Conservation (phyloP, 1,139 yeast genomes). For the Magnusiomyces fungicola region DNA sequence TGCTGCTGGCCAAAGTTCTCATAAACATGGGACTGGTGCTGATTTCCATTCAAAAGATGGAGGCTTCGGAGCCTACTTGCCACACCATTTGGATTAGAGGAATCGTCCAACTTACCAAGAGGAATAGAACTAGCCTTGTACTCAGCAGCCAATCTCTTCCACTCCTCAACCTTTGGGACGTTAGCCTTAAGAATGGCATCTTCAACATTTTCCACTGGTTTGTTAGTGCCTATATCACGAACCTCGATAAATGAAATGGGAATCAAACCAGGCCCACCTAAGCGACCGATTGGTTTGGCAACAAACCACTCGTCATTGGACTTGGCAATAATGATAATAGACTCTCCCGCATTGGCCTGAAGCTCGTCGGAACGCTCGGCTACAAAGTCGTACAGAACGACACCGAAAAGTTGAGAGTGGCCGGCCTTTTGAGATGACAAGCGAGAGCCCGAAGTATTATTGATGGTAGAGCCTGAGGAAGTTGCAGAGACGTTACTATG, state of each 20-base stretch:
- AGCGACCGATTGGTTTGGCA: slow-evolving; percentile 88
- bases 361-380: slow-evolving; percentile 90
- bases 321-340: slow-evolving; percentile 88
- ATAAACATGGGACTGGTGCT: slow-evolving; percentile 23
- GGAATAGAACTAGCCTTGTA: slow-evolving; percentile 90
- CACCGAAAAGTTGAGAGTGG: slow-evolving; percentile 46
- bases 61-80: slow-evolving; percentile 12
- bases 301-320: slow-evolving; percentile 96
- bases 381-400: slow-evolving; percentile 69
- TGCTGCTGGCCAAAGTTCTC: slow-evolving; percentile 25
- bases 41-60: slow-evolving; percentile 8
- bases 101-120: slow-evolving; percentile 45
- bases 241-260: slow-evolving; percentile 88
- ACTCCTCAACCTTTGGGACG: slow-evolving; percentile 88
- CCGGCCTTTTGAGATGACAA: slow-evolving; percentile 6
- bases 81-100: slow-evolving; percentile 6
- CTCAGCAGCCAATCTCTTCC: slow-evolving; percentile 87
- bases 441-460: slow-evolving; percentile 4
- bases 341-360: slow-evolving; percentile 77
- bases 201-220: slow-evolving; percentile 41
- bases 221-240: slow-evolving; percentile 63
- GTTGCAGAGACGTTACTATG: slow-evolving; percentile 1
- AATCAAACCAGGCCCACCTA: slow-evolving; percentile 95
- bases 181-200: slow-evolving; percentile 55
- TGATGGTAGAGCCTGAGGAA: slow-evolving; percentile 1